These are phyloP conservation scores for Pythium catenulatum DNA, from an alignment of 352 stramenopile genomes.

Conservation along the genomic window DNA sequence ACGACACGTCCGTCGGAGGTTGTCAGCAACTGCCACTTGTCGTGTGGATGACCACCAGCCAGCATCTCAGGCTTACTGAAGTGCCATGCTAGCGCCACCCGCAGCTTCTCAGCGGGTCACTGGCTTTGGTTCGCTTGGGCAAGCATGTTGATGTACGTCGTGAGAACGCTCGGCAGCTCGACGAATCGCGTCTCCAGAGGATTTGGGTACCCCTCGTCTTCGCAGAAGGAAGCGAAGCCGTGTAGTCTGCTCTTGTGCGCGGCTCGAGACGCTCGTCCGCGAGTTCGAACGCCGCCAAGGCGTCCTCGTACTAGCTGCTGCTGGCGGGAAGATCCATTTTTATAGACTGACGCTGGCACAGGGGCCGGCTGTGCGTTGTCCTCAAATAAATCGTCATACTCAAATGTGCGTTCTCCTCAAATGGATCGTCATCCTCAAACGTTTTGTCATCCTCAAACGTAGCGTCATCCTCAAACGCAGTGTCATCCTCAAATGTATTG, in stretches of 20 bases:
- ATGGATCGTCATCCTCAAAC: background rate
- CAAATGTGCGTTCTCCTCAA: background rate
- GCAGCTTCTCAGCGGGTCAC: conserved; percentile 14
- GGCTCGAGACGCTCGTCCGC: conserved; percentile 53
- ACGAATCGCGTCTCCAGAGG: conserved; percentile 50
- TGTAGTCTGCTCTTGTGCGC: conserved; percentile 44
- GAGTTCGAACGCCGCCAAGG: conserved; percentile 32
- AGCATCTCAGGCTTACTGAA: conserved; percentile 22
- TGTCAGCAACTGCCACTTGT: background rate
- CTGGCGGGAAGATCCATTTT: conserved; percentile 39
- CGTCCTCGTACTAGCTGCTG: conserved; percentile 49
- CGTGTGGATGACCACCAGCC: conserved; percentile 6
- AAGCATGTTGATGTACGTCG: conserved; percentile 54
- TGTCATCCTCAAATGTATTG: background rate
- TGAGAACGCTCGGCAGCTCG: conserved; percentile 46
- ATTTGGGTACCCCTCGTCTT: conserved; percentile 35
- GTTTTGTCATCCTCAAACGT: background rate
- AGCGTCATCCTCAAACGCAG: no score
- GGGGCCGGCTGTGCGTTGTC: background rate
- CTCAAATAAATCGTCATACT: background rate
- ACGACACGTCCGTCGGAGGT: background rate
- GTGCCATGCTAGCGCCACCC: conserved; percentile 13
- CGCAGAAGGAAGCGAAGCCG: conserved; percentile 52
- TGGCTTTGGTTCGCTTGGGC: conserved; percentile 16
- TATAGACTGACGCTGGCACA: background rate